Evolutionary conservation across 1,139 yeast genomes (phyloP).

Genomic region (Diutina catenulata): DNA sequence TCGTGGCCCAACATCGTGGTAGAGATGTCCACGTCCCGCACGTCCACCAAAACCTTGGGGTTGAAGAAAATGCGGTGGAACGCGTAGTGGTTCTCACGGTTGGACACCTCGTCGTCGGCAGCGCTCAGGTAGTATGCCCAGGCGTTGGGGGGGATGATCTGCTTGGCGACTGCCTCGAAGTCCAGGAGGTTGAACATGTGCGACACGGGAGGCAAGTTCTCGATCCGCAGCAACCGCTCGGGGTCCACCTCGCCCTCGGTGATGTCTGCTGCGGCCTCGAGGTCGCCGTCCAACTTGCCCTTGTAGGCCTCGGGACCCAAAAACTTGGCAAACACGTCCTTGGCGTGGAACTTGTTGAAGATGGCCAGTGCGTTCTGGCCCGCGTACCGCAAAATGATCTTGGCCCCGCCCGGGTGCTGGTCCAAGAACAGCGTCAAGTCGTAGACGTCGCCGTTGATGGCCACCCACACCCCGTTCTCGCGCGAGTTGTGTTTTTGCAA

Average conservation of each 20-base stretch:
- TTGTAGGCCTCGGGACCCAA: constrained; percentile 6
- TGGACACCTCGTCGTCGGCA: constrained; percentile 20
- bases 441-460: constrained; percentile 17
- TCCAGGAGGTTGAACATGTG: constrained; percentile 19
- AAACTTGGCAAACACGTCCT: constrained; percentile 6
- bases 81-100: constrained; percentile 22
- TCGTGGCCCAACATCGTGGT: constrained; percentile 41
- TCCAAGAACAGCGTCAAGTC: constrained; percentile 17
- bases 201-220: constrained; percentile 18
- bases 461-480: constrained; percentile 15
- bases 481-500: constrained; percentile 8
- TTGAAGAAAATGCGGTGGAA: constrained; percentile 25
- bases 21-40: constrained; percentile 10
- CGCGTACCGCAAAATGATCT: constrained; percentile 15
- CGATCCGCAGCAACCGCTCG: constrained; percentile 7
- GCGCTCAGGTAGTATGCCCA: constrained; percentile 23
- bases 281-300: not conserved
- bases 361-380: constrained; percentile 17
- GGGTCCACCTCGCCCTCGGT: constrained; percentile 1
- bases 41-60: constrained; percentile 33
- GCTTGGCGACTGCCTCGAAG: constrained; percentile 20
- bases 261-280: not conserved
- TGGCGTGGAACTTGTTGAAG: constrained; percentile 11
- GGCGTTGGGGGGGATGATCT: constrained; percentile 16
- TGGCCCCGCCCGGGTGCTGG: constrained; percentile 19